These are phyloP conservation scores for Adiantum capillusveneris DNA, from an alignment of 75 land plant genomes.

Conservation along the genomic window DNA sequence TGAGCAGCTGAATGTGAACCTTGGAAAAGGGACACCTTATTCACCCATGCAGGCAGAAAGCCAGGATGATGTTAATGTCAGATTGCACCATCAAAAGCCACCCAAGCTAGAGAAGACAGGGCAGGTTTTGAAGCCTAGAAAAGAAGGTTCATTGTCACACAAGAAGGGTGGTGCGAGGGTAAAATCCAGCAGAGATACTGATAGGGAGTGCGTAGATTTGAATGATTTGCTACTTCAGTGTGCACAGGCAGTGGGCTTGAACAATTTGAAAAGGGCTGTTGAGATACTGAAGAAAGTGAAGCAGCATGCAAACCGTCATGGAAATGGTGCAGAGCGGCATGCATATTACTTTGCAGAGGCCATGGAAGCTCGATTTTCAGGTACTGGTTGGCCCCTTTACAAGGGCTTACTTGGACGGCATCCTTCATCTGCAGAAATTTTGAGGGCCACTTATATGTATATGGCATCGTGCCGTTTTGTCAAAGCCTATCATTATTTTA, in stretches of 20 bases:
- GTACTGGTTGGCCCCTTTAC: slow-evolving; percentile 56
- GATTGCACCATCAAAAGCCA: background rate
- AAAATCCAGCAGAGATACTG: slow-evolving; percentile 6
- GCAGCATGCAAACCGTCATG: slow-evolving; percentile 47
- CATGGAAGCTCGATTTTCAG: slow-evolving; percentile 66
- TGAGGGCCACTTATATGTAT: slow-evolving; percentile 58
- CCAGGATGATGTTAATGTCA: background rate
- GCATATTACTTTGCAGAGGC: slow-evolving; percentile 61
- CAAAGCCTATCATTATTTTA: slow-evolving; percentile 43
- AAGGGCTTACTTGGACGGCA: slow-evolving; percentile 16
- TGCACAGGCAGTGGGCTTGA: slow-evolving; percentile 61
- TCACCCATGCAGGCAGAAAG: background rate
- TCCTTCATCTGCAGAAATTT: slow-evolving; percentile 40
- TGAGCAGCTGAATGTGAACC: background rate
- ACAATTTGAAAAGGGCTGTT: slow-evolving; percentile 38
- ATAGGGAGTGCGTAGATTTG: slow-evolving; percentile 32
- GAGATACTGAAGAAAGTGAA: slow-evolving; percentile 51
- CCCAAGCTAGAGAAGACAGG: background rate
- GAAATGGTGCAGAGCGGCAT: slow-evolving; percentile 55
- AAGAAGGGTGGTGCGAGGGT: slow-evolving; percentile 9
- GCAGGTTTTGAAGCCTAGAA: background rate
- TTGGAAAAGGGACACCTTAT: too few species aligned
- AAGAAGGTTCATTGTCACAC: background rate
- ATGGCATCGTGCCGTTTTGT: slow-evolving; percentile 42
- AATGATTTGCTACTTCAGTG: slow-evolving; percentile 43